Evolutionary conservation across 306 rosid genomes (phyloP), one percentile per base, ranked within the genome.

Genomic region (Styphnolobium japonicum): DNA sequence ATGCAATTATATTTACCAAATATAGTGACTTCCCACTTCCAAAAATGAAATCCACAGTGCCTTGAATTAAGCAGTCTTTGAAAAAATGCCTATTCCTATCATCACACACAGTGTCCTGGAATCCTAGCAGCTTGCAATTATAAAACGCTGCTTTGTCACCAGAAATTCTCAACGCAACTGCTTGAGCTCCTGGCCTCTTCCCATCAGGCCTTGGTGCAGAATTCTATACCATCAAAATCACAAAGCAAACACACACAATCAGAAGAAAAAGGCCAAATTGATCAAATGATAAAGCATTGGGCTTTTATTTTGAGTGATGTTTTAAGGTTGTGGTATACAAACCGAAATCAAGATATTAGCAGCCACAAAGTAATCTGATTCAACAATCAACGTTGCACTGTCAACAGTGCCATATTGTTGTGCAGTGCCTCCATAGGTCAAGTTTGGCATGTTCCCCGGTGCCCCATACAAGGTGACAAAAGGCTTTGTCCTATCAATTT

Each of bases 291-390:
- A 49, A 48, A 49, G 56, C 18, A 16, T 49, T 49, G 1, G 10
- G 18, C 22, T 14, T 12, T 15, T 46, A 46, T 14, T 46, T 14
- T 46, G 4, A 46, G 6, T 1, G 4, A 12, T 45, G 16, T 48
- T 15, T 48, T 4, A 48, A 48, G 8, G 53, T 15, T 4, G 7
- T 27, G 5, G 57, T 81, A 88, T 1, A 86, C 89, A 0, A 85
- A 83, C 94, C 84, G 39, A 62, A 18, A 88, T 37, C 21, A 81
- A 45, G 2, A 90, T 39, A 78, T 90, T 90, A 10, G 78, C 81
- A 0, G 86, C 90, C 6, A 23, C 45, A 11, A 89, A 89, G 57
- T 89, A 85, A 10, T 69, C 65, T 7, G 90, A 67, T 43, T 67
- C 16, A 0, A 60, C 89, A 5, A 76, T 73, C 42, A 90, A 45